Conservation (phyloP, 2,329 filamentous ascomycete species). For the Nigrospora sphaerica region DNA sequence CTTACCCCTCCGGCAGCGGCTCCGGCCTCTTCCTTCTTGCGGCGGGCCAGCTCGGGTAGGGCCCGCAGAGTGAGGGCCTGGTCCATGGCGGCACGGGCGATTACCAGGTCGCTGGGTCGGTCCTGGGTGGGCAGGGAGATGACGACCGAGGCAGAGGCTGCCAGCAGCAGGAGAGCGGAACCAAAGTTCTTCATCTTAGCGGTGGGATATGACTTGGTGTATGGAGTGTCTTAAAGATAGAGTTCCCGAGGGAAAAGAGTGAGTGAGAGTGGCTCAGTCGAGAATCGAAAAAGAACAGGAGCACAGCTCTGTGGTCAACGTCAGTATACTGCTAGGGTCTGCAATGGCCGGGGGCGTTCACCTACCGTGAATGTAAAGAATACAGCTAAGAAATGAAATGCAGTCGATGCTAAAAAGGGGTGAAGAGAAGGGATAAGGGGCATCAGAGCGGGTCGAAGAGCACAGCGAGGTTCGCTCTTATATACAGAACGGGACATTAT, state of each 20-base stretch:
- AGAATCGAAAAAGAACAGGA: background rate
- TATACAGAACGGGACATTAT: no score
- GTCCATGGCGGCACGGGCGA: slow-evolving; percentile 1
- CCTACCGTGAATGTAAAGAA: no score
- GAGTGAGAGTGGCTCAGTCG: background rate
- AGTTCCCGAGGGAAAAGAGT: background rate
- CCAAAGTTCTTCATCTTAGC: slow-evolving; percentile 7
- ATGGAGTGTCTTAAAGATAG: background rate
- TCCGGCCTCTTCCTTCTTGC: background rate
- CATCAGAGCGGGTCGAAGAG: background rate
- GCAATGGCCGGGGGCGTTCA: background rate
- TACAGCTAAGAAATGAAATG: background rate
- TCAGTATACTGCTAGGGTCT: background rate
- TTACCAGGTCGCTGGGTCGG: background rate
- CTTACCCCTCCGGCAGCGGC: background rate
- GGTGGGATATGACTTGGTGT: background rate
- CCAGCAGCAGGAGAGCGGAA: slow-evolving; percentile 5
- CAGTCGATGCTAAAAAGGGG: background rate
- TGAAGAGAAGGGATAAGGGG: background rate
- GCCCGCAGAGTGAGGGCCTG: background rate
- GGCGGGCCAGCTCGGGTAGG: background rate
- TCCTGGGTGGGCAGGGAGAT: slow-evolving; percentile 3
- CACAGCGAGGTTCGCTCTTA: no score
- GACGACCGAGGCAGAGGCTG: slow-evolving; percentile 5
- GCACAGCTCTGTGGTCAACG: background rate